phyloP scores from a whole-genome alignment of 2,329 filamentous ascomycete species.

The Exophiala sp. region DNA sequence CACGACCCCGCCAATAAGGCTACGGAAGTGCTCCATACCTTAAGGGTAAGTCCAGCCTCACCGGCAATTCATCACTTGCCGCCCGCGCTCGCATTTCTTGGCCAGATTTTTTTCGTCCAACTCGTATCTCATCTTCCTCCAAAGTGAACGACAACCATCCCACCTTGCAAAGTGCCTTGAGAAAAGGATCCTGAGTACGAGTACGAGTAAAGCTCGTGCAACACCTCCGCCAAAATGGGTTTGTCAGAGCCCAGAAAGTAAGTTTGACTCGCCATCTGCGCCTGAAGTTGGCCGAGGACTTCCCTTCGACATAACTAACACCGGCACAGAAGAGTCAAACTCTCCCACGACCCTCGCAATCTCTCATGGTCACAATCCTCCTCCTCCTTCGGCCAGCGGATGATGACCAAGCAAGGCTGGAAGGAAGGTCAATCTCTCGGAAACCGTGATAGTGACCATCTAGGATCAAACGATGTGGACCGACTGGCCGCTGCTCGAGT shows the following conservation, averaged over 20 bases:
- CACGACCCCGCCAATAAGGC: too few species aligned
- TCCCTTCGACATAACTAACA: neutral
- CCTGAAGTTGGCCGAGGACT: neutral
- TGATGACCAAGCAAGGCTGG: conserved; percentile 88
- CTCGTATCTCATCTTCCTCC: too few species aligned
- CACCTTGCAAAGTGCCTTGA: too few species aligned
- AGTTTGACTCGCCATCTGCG: neutral
- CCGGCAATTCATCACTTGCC: too few species aligned
- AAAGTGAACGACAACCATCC: too few species aligned
- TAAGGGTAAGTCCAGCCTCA: too few species aligned
- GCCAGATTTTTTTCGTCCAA: too few species aligned
- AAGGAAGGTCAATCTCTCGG: conserved; percentile 79
- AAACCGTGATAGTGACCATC: conserved; percentile 68
- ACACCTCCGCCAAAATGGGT: conserved; percentile 11
- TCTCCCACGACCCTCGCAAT: conserved; percentile 92
- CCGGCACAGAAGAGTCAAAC: conserved; percentile 58
- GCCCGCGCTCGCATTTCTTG: too few species aligned
- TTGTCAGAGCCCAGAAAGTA: conserved; percentile 24
- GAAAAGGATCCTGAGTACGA: too few species aligned
- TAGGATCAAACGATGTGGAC: conserved; percentile 14
- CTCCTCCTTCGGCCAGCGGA: conserved; percentile 80
- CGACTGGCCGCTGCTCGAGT: conserved; percentile 27
- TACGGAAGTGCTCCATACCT: too few species aligned
- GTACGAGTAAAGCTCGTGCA: too few species aligned
- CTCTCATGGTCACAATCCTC: conserved; percentile 85